Base-by-base conservation (phyloP, 2,329 filamentous ascomycete genomes). In the Beauveria medogensis region DNA sequence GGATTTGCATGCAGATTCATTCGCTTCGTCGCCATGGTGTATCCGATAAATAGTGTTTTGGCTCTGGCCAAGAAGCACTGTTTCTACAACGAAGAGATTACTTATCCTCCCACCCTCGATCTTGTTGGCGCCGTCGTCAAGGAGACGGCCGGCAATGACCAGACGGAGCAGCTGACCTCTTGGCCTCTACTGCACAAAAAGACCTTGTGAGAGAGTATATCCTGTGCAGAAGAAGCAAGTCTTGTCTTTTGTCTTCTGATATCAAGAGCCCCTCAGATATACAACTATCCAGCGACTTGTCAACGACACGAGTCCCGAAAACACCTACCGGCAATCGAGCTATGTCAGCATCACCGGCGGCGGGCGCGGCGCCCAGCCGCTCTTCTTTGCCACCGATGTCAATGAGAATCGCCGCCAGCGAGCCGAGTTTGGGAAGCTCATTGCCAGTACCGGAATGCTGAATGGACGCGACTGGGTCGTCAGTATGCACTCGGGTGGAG, bases 311-410 rank as follows among this genome's bases (percentile, higher is more conserved):
- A 67, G 61, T 28, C 65, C 69, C 0, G 24, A 68, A 1, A 78
- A 78, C 62, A 70, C 65, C 0, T 79, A 74, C 59, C 74, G 77
- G 0, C 68, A 67, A 3, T 69, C 68, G 24, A 64, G 69, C 3
- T 80, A 79, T 55, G 69, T 73, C 0, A 77, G 74, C 46, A 68
- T 68, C 0, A 79, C 77, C 0, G 77, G 78, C 0, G 77, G 78
- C 0, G 74, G 73, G 0, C 69, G 63, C 0, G 69, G 69, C 0
- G 69, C 69, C 0, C 65, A 66, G 0, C 70, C 72, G 0, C 62
- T 79, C 62, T 68, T 78, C 43, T 80, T 79, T 55, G 71, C 72
- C 0, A 75, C 73, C 0, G 75, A 79, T 63, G 65, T 67, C 0
- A 18, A 64, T 1, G 77, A 80, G 58, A 80, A 78, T 28, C 74